Base-by-base conservation (phyloP, 352 stramenopile genomes). In the Pythium plurisporium region DNA sequence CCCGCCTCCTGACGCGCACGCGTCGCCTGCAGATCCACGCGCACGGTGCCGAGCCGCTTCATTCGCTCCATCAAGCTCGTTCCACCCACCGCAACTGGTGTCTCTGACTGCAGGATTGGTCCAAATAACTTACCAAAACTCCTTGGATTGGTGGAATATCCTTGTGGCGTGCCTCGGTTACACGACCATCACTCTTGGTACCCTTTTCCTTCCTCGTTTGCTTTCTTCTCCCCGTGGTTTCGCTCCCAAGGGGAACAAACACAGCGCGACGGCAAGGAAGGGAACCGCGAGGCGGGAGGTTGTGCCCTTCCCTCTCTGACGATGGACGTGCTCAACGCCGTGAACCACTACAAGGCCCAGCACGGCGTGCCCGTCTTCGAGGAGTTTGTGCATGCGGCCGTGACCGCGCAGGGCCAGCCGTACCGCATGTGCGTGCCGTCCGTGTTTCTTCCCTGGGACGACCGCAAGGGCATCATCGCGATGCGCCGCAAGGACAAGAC, bases 251-350 rank as follows among this genome's bases (percentile, higher is more conserved):
- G n/a, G n/a, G n/a, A n/a, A n/a, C n/a, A n/a, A n/a, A n/a, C n/a
- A n/a, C n/a, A n/a, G n/a, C n/a, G n/a, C n/a, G n/a, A n/a, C n/a
- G n/a, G n/a, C n/a, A n/a, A n/a, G n/a, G n/a, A n/a, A n/a, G n/a
- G n/a, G n/a, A n/a, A n/a, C n/a, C n/a, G n/a, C n/a, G n/a, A n/a
- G n/a, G n/a, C n/a, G n/a, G n/a, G n/a, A n/a, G n/a, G n/a, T n/a
- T n/a, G n/a, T n/a, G n/a, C n/a, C n/a, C n/a, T n/a, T n/a, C 17
- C n/a, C 6, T 17, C 6, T 17, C 3, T n/a, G 17, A 46, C 44
- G 11, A 92, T 93, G 80, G 82, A 93, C 68, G 82, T 93, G 37
- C 82, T 80, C 69, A 78, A 73, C 59, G 80, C 79, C 20, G 74
- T 76, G 48, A 77, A 55, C 49, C 77, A 89, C 64, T 89, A 72